Percentiles rank a stretch among this genome's conserved stretches.
phyloP scores from a whole-genome alignment of 345 rosid genomes.

The Murraya paniculata region DNA sequence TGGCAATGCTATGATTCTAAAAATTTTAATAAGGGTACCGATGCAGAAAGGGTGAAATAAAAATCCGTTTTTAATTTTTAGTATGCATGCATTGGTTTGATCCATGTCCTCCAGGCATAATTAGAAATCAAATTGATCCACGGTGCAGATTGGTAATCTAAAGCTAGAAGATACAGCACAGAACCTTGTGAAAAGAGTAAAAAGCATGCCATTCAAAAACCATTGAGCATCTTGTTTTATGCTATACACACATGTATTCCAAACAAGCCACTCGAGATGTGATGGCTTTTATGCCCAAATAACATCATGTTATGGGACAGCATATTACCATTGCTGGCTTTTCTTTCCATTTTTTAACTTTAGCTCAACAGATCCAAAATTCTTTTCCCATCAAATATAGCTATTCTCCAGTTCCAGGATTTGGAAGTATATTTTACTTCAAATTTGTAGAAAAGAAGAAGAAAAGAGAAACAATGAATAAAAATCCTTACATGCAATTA shows the following conservation, averaged over 20 bases:
- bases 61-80: background rate
- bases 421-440: conserved; percentile 6
- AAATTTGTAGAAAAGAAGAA: background rate
- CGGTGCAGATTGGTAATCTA: background rate
- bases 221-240: background rate
- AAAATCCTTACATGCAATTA: background rate
- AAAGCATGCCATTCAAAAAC: background rate
- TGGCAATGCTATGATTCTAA: background rate
- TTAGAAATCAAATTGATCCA: background rate
- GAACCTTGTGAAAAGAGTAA: background rate
- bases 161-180: background rate
- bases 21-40: background rate
- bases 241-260: background rate
- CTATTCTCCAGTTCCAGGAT: background rate
- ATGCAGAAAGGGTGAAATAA: background rate
- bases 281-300: background rate
- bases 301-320: background rate
- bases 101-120: background rate
- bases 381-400: background rate
- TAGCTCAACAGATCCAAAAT: background rate
- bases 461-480: background rate
- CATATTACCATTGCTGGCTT: background rate
- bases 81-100: background rate
- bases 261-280: background rate
- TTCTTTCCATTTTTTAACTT: background rate